phyloP scores from a whole-genome alignment of 1,284 basidiomycete species.

The Malassezia brasiliensis region DNA sequence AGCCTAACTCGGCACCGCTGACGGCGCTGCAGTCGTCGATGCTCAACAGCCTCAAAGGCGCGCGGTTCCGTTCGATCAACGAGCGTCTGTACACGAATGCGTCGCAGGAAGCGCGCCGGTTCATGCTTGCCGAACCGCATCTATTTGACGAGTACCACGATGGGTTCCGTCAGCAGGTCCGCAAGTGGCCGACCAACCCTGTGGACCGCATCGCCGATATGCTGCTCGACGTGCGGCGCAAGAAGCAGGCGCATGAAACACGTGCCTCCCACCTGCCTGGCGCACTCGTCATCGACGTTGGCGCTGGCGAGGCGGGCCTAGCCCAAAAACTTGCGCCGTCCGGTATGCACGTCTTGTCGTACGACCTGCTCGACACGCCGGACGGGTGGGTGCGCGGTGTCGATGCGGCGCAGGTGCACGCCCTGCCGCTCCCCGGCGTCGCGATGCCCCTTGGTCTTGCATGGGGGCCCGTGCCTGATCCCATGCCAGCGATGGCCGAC shows the following conservation, averaged over 20 bases:
- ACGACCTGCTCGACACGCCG: conserved; percentile 69
- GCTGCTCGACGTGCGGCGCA: conserved; percentile 1
- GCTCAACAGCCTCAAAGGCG: conserved; percentile 36
- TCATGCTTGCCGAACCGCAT: conserved; percentile 32
- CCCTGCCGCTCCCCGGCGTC: conserved; percentile 28
- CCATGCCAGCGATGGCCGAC: conserved; percentile 60
- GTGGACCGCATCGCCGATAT: conserved; percentile 35
- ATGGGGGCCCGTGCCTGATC: not conserved
- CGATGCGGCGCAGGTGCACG: conserved; percentile 27
- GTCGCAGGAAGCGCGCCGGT: conserved; percentile 26
- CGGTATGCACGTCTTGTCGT: conserved; percentile 57
- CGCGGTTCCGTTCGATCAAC: conserved; percentile 48
- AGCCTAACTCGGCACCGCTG: conserved; percentile 6
- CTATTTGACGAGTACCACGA: conserved; percentile 44
- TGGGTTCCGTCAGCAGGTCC: conserved; percentile 44
- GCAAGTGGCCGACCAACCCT: conserved; percentile 46
- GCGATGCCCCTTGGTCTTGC: conserved; percentile 8
- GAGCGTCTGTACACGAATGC: conserved; percentile 44
- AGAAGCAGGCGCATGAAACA: not conserved
- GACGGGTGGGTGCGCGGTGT: conserved; percentile 51
- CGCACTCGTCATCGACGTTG: conserved; percentile 79
- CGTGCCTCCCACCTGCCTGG: conserved; percentile 38
- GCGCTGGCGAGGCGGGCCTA: conserved; percentile 86
- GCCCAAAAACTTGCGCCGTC: conserved; percentile 52
- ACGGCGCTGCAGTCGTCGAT: conserved; percentile 34